Evolutionary conservation across 805 yeast genomes (phyloP).

Genomic region (Nakazawaea populi): DNA sequence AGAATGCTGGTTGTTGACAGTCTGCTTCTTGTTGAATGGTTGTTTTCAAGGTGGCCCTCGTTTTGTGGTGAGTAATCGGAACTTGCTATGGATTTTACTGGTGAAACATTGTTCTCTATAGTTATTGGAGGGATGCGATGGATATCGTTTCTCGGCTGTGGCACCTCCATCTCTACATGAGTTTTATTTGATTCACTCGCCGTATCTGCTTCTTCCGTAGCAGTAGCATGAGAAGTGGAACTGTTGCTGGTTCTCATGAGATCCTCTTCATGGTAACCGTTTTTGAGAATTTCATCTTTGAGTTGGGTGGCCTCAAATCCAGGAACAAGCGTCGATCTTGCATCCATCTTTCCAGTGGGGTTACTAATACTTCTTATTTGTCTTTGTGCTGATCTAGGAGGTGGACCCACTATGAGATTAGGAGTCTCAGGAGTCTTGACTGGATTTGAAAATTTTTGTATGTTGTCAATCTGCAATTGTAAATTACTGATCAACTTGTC

Average conservation of each 20-base stretch:
- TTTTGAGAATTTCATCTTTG: background rate
- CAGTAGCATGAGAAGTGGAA: too few species aligned
- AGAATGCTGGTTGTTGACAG: background rate
- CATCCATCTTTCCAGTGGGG: background rate
- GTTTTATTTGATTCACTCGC: too few species aligned
- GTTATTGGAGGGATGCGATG: constrained; percentile 3
- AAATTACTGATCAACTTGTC: constrained; percentile 10
- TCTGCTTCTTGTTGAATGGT: background rate
- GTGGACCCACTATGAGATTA: constrained; percentile 17
- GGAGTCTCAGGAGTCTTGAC: background rate
- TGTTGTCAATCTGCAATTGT: constrained; percentile 4
- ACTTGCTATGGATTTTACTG: constrained; percentile 6
- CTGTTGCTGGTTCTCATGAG: background rate
- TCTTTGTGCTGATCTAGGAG: constrained; percentile 36
- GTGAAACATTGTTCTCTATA: background rate
- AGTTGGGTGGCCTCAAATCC: background rate
- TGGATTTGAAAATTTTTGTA: constrained; percentile 2
- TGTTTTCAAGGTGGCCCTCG: background rate
- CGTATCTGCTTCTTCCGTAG: too few species aligned
- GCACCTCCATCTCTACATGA: background rate
- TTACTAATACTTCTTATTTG: constrained; percentile 3
- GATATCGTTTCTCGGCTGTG: constrained; percentile 5
- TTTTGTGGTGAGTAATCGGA: constrained; percentile 5
- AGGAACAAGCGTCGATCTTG: background rate
- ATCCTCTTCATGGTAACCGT: background rate